Conservation (phyloP, 176 grass and related monocot species). For the Alopecurus myosuroides region DNA sequence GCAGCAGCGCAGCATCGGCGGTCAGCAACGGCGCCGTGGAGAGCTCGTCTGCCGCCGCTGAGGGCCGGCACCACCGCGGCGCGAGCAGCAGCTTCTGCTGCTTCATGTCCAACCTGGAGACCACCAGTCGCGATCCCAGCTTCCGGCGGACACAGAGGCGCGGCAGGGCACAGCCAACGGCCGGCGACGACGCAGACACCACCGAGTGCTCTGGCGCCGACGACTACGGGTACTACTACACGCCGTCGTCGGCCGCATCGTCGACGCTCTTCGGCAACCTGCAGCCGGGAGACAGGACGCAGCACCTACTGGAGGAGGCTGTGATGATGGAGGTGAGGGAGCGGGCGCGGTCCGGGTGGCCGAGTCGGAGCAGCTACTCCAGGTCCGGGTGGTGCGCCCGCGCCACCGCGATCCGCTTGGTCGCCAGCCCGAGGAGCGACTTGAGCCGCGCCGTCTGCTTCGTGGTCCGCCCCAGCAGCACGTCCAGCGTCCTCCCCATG, state of each 20-base stretch:
- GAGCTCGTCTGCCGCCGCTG: not conserved
- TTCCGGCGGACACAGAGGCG: constrained; percentile 41
- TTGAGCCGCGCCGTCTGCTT: constrained; percentile 59
- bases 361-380: constrained; percentile 71
- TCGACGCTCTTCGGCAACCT: constrained; percentile 41
- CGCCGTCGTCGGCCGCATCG: constrained; percentile 59
- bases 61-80: constrained; percentile 8
- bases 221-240: constrained; percentile 49
- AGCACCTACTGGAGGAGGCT: constrained; percentile 22
- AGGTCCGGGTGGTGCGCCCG: constrained; percentile 66
- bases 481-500: constrained; percentile 76
- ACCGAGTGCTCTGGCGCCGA: constrained; percentile 36
- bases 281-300: constrained; percentile 20
- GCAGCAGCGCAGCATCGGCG: constrained; percentile 8
- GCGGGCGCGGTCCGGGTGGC: constrained; percentile 66
- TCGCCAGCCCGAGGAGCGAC: constrained; percentile 37
- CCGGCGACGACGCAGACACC: not conserved
- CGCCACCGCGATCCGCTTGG: constrained; percentile 50
- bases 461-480: constrained; percentile 63
- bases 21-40: not conserved
- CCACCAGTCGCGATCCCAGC: constrained; percentile 51
- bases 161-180: constrained; percentile 16
- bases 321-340: constrained; percentile 36
- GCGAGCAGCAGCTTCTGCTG: constrained; percentile 51
- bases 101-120: constrained; percentile 55